Conservation (phyloP, 495 filamentous ascomycete genomes). For the Penicillium coprophilum region DNA sequence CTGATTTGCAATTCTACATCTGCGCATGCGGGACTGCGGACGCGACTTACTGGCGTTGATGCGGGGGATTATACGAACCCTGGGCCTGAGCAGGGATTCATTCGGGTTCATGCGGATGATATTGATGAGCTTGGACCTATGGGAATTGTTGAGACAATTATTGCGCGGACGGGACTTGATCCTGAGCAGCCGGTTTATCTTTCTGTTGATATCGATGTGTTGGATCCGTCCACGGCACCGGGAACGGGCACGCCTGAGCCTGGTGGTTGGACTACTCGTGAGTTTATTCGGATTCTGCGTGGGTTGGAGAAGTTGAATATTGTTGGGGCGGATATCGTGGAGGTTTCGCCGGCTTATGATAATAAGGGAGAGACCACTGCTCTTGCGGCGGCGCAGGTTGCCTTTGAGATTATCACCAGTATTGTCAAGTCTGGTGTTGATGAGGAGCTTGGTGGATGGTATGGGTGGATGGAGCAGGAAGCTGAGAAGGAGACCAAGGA, state of each 20-base stretch:
- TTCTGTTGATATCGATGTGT: conserved; percentile 73
- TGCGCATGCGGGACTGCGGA: conserved; percentile 77
- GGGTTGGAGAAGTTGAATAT: conserved; percentile 69
- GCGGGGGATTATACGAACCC: conserved; percentile 62
- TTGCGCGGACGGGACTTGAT: conserved; percentile 60
- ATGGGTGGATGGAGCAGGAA: conserved; percentile 35
- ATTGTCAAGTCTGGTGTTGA: conserved; percentile 68
- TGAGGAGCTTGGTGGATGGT: conserved; percentile 49
- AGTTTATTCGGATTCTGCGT: conserved; percentile 67
- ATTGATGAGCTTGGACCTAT: conserved; percentile 64
- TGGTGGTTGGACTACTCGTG: conserved; percentile 72
- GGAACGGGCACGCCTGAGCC: conserved; percentile 74
- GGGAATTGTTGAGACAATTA: conserved; percentile 59
- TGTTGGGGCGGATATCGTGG: conserved; percentile 77
- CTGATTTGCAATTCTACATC: conserved; percentile 65
- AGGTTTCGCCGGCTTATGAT: conserved; percentile 85
- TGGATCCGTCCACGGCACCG: conserved; percentile 70
- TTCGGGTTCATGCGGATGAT: conserved; percentile 65
- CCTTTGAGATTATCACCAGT: conserved; percentile 78
- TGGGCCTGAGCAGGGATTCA: conserved; percentile 60
- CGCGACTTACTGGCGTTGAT: conserved; percentile 63
- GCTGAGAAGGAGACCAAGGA: conserved; percentile 34
- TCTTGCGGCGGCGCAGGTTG: conserved; percentile 77
- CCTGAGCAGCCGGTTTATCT: conserved; percentile 67
- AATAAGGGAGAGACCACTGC: conserved; percentile 81